Conservation (phyloP, 768 basidiomycete species). For the Hirschioporus abietinus region DNA sequence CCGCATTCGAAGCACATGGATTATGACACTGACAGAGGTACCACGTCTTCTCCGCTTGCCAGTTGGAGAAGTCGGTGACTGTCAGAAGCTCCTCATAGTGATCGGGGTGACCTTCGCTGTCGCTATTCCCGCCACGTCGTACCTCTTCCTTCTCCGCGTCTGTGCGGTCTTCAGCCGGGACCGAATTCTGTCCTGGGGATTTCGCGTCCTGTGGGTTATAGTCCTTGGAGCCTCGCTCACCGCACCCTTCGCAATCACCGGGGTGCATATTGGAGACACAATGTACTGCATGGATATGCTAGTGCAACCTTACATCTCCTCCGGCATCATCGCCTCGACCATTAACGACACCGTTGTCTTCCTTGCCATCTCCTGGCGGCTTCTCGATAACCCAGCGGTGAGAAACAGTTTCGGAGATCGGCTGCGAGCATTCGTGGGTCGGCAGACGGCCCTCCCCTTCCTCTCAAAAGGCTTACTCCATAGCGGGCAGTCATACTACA, state of each 20-base stretch:
- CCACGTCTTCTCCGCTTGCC: conserved; percentile 15
- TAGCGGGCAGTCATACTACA: conserved; percentile 34
- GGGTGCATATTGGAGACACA: conserved; percentile 27
- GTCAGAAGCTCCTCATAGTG: conserved; percentile 1
- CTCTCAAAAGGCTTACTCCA: conserved; percentile 29
- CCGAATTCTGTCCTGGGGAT: conserved; percentile 16
- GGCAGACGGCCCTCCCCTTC: conserved; percentile 22
- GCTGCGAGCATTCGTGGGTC: conserved; percentile 17
- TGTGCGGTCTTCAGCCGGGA: conserved; percentile 28
- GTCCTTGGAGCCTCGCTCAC: conserved; percentile 23
- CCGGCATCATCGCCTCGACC: conserved; percentile 23
- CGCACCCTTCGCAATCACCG: conserved; percentile 21
- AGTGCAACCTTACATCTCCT: conserved; percentile 21
- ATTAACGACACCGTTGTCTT: conserved; percentile 30
- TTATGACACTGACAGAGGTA: conserved; percentile 11
- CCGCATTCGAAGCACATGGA: not conserved
- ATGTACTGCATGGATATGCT: conserved; percentile 24
- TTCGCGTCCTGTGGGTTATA: conserved; percentile 31
- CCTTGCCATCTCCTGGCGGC: conserved; percentile 26
- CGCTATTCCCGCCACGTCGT: conserved; percentile 22
- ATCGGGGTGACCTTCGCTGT: not conserved
- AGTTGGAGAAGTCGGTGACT: conserved; percentile 1
- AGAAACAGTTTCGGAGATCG: not conserved
- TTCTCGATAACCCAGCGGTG: conserved; percentile 11
- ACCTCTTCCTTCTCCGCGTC: conserved; percentile 34